Base-by-base conservation (phyloP, 352 stramenopile genomes). In the Phytophthora pinifolia region DNA sequence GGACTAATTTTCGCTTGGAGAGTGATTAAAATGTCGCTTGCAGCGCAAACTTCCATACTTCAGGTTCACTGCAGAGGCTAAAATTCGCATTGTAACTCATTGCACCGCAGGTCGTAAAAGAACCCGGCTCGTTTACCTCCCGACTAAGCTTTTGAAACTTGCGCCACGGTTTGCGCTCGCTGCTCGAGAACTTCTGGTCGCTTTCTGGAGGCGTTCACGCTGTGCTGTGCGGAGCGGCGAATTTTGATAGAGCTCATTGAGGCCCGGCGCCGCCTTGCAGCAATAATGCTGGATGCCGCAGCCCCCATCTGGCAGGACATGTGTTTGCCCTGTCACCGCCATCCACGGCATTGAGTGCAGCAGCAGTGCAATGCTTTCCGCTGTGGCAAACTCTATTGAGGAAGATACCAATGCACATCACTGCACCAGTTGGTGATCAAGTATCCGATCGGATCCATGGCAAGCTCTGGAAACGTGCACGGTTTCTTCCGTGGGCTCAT, bases 161-260 rank as follows among this genome's bases (percentile, higher is more conserved):
- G 15, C 36, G 6, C 6, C 36, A 27, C 44, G 14, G 20, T 13
- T 57, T 52, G 25, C 41, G 27, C 25, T 41, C 14, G 18, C n/a
- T 15, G 18, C 15, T 33, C 41, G 32, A 51, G 39, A 20, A 35
- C 29, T 61, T 61, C 45, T 45, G 13, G 20, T 20, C n/a, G 31
- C 12, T 14, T 62, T 62, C 54, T 12, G 10, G 30, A 36, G 54
- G 6, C 18, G 17, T 33, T 53, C 22, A 27, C 22, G 22, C 22
- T 27, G 22, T 6, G 22, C 22, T 27, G 22, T 27, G 22, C 22
- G 22, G 22, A 33, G 39, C 39, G 32, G 15, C 31, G 43, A 63
- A 58, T 43, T 57, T 63, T 58, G 46, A 12, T 18, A 32, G 5
- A n/a, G 33, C 33, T 47, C 56, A 54, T 53, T 48, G 48, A 18